Percentiles rank a stretch among this genome's conserved stretches.
phyloP scores from a whole-genome alignment of 1,284 basidiomycete species.

The Naganishia sp. region DNA sequence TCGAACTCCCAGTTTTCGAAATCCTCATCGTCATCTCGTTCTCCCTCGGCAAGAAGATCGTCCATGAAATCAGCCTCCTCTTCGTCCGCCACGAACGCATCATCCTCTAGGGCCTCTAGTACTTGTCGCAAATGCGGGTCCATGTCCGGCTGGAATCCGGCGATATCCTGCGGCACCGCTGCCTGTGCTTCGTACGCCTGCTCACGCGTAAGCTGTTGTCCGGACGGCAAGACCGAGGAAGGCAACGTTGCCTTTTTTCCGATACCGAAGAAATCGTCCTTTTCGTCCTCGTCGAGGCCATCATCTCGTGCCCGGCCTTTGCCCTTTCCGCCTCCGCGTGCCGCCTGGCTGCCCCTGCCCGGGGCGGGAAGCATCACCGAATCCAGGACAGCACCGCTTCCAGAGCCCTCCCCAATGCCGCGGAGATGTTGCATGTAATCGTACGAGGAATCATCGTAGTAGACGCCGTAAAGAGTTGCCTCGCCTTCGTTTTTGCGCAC shows the following conservation, averaged over 20 bases:
- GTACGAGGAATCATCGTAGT: slow-evolving; percentile 97
- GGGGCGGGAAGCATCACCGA: slow-evolving; percentile 69
- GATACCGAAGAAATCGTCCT: slow-evolving; percentile 32
- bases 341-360: slow-evolving; percentile 50
- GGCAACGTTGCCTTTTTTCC: slow-evolving; percentile 57
- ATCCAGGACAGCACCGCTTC: slow-evolving; percentile 59
- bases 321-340: slow-evolving; percentile 39
- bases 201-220: slow-evolving; percentile 69
- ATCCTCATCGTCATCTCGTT: slow-evolving; percentile 60
- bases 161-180: slow-evolving; percentile 71
- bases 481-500: slow-evolving; percentile 66
- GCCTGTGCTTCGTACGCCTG: slow-evolving; percentile 67
- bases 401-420: slow-evolving; percentile 65
- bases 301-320: slow-evolving; percentile 41
- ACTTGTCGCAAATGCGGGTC: slow-evolving; percentile 92
- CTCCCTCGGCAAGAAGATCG: slow-evolving; percentile 50
- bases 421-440: slow-evolving; percentile 99
- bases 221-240: slow-evolving; percentile 70
- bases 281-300: slow-evolving; percentile 17
- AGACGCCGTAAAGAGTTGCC: slow-evolving; percentile 86
- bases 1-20: slow-evolving; percentile 45
- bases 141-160: slow-evolving; percentile 94
- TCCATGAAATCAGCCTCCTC: slow-evolving; percentile 44
- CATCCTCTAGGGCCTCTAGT: slow-evolving; percentile 93
- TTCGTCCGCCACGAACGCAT: slow-evolving; percentile 79